phyloP scores from a whole-genome alignment of 805 yeast genomes.

The Citeromyces nyonsensis region DNA sequence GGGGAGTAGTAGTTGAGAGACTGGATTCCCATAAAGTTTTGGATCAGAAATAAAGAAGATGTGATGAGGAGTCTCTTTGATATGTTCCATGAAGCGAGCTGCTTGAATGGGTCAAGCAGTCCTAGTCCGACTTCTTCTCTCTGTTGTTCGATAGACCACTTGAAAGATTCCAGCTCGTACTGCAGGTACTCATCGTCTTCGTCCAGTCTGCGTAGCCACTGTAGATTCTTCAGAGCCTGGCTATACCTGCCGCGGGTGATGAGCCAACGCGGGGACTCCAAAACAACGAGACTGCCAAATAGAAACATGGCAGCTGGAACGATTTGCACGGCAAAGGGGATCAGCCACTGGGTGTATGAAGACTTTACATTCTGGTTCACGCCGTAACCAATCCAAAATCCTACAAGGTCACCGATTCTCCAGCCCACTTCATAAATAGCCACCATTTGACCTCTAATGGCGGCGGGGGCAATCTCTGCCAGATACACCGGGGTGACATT shows the following conservation, averaged over 20 bases:
- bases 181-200: constrained; percentile 21
- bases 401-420: constrained; percentile 30
- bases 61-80: constrained; percentile 20
- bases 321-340: constrained; percentile 29
- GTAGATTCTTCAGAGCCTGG: constrained; percentile 17
- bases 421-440: constrained; percentile 32
- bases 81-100: constrained; percentile 11
- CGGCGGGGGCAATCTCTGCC: constrained; percentile 26
- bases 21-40: constrained; percentile 30
- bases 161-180: constrained; percentile 19
- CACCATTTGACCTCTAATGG: constrained; percentile 26
- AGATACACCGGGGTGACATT: constrained; percentile 32
- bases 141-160: constrained; percentile 10
- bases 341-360: constrained; percentile 24
- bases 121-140: constrained; percentile 17
- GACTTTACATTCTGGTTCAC: constrained; percentile 17
- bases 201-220: constrained; percentile 20
- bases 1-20: constrained; percentile 41
- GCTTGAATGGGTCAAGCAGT: constrained; percentile 21
- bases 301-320: constrained; percentile 27
- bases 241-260: constrained; percentile 18
- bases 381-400: constrained; percentile 35
- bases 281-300: constrained; percentile 20
- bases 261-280: constrained; percentile 31
- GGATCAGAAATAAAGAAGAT: constrained; percentile 22